phyloP scores from a whole-genome alignment of 257 asterid species.

The Gynochthodes officinalis region DNA sequence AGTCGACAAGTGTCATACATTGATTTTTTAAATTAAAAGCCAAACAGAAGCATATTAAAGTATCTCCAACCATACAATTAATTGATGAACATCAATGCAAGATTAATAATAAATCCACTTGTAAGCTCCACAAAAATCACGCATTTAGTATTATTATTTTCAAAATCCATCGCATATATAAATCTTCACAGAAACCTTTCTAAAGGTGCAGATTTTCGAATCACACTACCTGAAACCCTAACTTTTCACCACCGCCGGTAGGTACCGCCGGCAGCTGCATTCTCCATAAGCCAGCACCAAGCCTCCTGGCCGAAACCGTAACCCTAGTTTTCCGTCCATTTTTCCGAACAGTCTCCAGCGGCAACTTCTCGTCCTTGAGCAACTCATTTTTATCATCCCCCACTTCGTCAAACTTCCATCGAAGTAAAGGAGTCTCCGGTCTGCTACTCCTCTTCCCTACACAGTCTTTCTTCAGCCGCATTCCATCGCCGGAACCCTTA shows the following conservation, averaged over 20 bases:
- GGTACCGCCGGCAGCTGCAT: conserved; percentile 52
- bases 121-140: not conserved
- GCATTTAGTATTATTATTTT: not conserved
- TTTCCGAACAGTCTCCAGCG: conserved; percentile 31
- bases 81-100: not conserved
- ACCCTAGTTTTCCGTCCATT: conserved; percentile 27
- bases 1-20: not conserved
- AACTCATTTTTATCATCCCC: conserved; percentile 16
- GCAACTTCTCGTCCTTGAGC: conserved; percentile 19
- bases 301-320: conserved; percentile 43
- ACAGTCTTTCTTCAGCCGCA: conserved; percentile 44
- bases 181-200: not conserved
- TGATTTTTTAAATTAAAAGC: conserved; percentile 2
- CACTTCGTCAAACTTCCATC: conserved; percentile 57
- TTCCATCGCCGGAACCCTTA: conserved; percentile 37
- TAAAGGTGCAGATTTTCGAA: conserved; percentile 8
- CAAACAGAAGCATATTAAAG: not conserved
- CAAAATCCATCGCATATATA: not conserved
- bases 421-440: conserved; percentile 57
- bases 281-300: conserved; percentile 63
- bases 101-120: not conserved
- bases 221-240: conserved; percentile 47
- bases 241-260: conserved; percentile 20
- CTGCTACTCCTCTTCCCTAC: conserved; percentile 37
- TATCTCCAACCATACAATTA: not conserved